Evolutionary conservation across 176 grass and related monocot species (phyloP).

Genomic region (Phoenix dactylifera): DNA sequence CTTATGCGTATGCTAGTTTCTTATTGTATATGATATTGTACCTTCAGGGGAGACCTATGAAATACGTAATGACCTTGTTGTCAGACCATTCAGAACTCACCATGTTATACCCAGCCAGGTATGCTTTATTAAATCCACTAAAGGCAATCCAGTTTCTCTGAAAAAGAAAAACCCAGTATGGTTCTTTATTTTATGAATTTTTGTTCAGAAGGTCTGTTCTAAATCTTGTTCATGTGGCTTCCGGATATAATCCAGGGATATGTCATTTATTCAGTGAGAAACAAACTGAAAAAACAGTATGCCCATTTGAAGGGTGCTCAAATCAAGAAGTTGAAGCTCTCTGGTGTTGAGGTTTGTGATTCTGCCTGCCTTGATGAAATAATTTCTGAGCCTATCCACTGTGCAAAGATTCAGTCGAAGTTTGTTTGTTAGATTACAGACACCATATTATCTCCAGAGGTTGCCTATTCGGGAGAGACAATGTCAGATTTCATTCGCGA

Average conservation of each 20-base stretch:
- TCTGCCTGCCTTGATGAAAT: background rate
- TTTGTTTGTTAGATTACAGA: slow-evolving; percentile 55
- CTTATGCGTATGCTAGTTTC: slow-evolving; percentile 23
- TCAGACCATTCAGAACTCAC: slow-evolving; percentile 76
- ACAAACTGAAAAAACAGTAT: slow-evolving; percentile 85
- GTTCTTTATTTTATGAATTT: background rate
- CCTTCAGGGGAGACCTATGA: slow-evolving; percentile 86
- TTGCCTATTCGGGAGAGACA: slow-evolving; percentile 84
- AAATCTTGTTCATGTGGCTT: background rate
- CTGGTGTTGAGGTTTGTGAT: slow-evolving; percentile 55
- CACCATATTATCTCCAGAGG: slow-evolving; percentile 70
- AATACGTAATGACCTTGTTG: slow-evolving; percentile 95
- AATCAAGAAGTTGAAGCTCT: slow-evolving; percentile 80
- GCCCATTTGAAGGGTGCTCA: slow-evolving; percentile 74
- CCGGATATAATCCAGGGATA: slow-evolving; percentile 42
- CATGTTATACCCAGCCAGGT: slow-evolving; percentile 93
- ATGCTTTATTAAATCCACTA: slow-evolving; percentile 15
- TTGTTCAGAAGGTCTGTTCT: slow-evolving; percentile 5
- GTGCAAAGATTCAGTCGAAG: too few relatives aligned
- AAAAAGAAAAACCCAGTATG: background rate
- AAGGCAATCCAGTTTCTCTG: background rate
- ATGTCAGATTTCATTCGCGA: slow-evolving; percentile 93
- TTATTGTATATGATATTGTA: slow-evolving; percentile 16
- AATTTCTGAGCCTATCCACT: too few relatives aligned
- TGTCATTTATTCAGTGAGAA: slow-evolving; percentile 83